These are phyloP conservation scores for Sclerotinia borealis DNA, from an alignment of 2,329 filamentous ascomycete genomes.

Conservation along the genomic window DNA sequence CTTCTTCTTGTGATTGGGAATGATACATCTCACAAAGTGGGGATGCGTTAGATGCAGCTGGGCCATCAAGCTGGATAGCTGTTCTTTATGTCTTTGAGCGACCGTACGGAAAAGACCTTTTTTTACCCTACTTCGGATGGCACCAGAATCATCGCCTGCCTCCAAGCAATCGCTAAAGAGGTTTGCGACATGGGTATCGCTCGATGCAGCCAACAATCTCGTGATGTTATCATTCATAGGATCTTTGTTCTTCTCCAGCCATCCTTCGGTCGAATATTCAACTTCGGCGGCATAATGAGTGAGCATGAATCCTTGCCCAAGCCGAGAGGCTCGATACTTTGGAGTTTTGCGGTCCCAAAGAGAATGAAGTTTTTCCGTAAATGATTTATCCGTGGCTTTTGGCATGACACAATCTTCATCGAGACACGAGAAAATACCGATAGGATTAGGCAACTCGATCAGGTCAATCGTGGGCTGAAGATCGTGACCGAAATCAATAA, in stretches of 20 bases:
- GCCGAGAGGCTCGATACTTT: conserved; percentile 84
- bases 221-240: conserved; percentile 97
- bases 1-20: conserved; percentile 96
- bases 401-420: conserved; percentile 99
- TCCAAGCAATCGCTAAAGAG: conserved; percentile 88
- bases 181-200: conserved; percentile 73
- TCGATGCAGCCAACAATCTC: conserved; percentile 74
- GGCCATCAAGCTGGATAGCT: conserved; percentile 91
- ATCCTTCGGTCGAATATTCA: conserved; percentile 90
- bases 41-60: conserved; percentile 95
- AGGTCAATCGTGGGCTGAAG: conserved; percentile 96
- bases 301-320: conserved; percentile 88
- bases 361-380: conserved; percentile 95
- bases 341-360: conserved; percentile 94
- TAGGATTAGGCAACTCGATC: conserved; percentile 92
- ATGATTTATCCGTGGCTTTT: conserved; percentile 93
- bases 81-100: conserved; percentile 94
- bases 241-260: conserved; percentile 99
- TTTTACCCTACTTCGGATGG: conserved; percentile 76
- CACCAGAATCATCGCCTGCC: conserved; percentile 63
- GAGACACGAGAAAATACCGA: conserved; percentile 96
- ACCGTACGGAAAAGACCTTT: conserved; percentile 96
- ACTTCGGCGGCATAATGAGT: conserved; percentile 98
- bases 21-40: conserved; percentile 95
- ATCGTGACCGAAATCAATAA: conserved; percentile 97